phyloP scores from a whole-genome alignment of 169 alveolate genomes.

The Babesia caballi region DNA sequence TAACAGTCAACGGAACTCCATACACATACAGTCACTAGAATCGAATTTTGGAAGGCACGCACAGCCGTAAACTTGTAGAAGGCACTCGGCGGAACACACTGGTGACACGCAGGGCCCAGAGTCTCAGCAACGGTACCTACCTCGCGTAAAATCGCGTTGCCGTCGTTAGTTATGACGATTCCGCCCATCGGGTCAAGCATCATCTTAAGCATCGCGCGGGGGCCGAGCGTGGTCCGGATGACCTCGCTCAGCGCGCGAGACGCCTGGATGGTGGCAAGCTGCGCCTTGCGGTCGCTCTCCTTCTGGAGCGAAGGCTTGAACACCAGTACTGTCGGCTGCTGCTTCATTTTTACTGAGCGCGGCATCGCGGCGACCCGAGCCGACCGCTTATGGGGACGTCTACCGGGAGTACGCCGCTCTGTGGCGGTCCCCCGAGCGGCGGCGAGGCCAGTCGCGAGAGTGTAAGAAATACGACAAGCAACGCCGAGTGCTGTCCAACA shows the following conservation, averaged over 20 bases:
- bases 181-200: constrained; percentile 99
- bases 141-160: constrained; percentile 96
- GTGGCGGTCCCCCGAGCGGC: too few species aligned
- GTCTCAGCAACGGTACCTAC: constrained; percentile 40
- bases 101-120: neutral
- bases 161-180: constrained; percentile 97
- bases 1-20: neutral
- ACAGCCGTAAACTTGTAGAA: neutral
- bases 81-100: neutral
- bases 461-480: too few species aligned
- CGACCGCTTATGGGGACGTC: constrained; percentile 32
- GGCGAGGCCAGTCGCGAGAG: too few species aligned
- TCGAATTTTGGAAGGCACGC: too few species aligned
- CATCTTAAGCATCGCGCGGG: constrained; percentile 98
- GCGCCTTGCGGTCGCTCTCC: constrained; percentile 84
- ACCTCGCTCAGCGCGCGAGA: constrained; percentile 96
- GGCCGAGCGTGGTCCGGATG: constrained; percentile 97
- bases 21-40: neutral
- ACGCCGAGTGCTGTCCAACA: too few species aligned
- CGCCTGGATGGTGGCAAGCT: constrained; percentile 87
- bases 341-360: constrained; percentile 11
- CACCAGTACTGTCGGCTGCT: constrained; percentile 72
- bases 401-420: constrained; percentile 6
- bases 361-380: neutral
- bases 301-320: constrained; percentile 80